phyloP scores from a whole-genome alignment of 768 basidiomycete species.

The Boletellus ananiceps region DNA sequence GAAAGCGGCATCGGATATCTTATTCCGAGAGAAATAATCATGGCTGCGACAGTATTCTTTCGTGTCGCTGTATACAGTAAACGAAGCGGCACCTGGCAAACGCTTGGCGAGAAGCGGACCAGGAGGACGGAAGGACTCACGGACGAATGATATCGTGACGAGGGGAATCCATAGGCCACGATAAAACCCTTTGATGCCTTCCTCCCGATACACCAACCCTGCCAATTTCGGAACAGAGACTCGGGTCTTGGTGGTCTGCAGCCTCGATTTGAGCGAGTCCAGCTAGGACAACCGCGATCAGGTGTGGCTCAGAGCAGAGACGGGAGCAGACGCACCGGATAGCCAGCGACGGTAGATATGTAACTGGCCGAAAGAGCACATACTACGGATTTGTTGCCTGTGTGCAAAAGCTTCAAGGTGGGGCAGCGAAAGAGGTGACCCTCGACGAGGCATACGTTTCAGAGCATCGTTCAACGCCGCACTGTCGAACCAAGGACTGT shows the following conservation, averaged over 20 bases:
- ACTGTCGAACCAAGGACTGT: conserved; percentile 59
- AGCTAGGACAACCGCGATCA: conserved; percentile 43
- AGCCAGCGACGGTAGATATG: conserved; percentile 88
- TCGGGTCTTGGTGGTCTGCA: conserved; percentile 78
- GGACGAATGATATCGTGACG: conserved; percentile 93
- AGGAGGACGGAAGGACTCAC: conserved; percentile 46
- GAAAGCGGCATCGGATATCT: conserved; percentile 63
- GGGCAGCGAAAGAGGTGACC: background rate
- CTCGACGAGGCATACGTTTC: conserved; percentile 46
- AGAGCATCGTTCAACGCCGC: conserved; percentile 59
- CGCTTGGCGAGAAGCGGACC: conserved; percentile 2
- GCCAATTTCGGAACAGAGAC: conserved; percentile 73
- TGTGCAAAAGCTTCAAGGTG: conserved; percentile 5
- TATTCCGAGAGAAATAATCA: conserved; percentile 54
- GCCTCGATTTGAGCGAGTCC: conserved; percentile 90
- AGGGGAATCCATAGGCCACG: conserved; percentile 90
- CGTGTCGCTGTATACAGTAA: conserved; percentile 84
- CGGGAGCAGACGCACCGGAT: conserved; percentile 51
- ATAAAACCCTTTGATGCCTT: conserved; percentile 88
- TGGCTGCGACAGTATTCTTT: conserved; percentile 68
- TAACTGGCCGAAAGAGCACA: conserved; percentile 90
- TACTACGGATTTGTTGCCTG: conserved; percentile 83
- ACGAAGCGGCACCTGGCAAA: conserved; percentile 73
- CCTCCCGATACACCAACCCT: conserved; percentile 70
- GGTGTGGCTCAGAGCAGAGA: background rate